Percentiles rank a stretch among this genome's conserved stretches.
phyloP scores from a whole-genome alignment of 2,329 filamentous ascomycete species.

The Mariannaea sp. region DNA sequence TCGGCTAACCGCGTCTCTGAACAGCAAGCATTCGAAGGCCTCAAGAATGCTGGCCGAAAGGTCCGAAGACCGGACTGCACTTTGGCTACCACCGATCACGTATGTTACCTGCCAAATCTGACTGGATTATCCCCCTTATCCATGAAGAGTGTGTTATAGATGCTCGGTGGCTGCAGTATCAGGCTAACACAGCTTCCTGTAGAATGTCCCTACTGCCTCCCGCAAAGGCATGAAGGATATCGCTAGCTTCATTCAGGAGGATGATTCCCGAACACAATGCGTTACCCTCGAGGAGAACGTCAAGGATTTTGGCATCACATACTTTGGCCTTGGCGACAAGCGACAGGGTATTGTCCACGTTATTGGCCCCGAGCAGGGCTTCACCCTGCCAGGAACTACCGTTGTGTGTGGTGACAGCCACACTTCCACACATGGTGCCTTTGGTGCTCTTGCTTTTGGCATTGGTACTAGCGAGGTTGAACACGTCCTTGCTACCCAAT shows the following conservation, averaged over 20 bases:
- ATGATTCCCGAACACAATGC: conserved; percentile 91
- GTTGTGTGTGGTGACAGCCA: conserved; percentile 98
- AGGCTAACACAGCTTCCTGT: conserved; percentile 25
- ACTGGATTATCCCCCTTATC: too few species aligned
- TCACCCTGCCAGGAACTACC: conserved; percentile 95
- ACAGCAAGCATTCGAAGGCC: conserved; percentile 95
- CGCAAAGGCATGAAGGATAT: conserved; percentile 94
- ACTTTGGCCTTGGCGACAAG: conserved; percentile 95
- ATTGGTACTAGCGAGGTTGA: conserved; percentile 99
- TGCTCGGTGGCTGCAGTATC: conserved; percentile 2
- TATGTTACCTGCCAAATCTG: conserved; percentile 60
- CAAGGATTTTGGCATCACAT: conserved; percentile 93
- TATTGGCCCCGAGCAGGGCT: conserved; percentile 97
- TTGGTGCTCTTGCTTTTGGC: conserved; percentile 91
- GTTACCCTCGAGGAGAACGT: conserved; percentile 97
- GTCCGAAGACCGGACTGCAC: conserved; percentile 97
- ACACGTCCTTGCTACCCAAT: conserved; percentile 96
- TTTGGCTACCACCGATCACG: conserved; percentile 93
- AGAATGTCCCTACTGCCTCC: conserved; percentile 93
- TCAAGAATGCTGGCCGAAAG: conserved; percentile 84
- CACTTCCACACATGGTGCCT: conserved; percentile 96
- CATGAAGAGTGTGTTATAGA: background rate
- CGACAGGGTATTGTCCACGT: conserved; percentile 98
- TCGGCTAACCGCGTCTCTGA: conserved; percentile 25
- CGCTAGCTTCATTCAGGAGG: conserved; percentile 90